These are phyloP conservation scores for Plasmodium reichenowi DNA, from an alignment of 169 alveolate species.

Conservation along the genomic window DNA sequence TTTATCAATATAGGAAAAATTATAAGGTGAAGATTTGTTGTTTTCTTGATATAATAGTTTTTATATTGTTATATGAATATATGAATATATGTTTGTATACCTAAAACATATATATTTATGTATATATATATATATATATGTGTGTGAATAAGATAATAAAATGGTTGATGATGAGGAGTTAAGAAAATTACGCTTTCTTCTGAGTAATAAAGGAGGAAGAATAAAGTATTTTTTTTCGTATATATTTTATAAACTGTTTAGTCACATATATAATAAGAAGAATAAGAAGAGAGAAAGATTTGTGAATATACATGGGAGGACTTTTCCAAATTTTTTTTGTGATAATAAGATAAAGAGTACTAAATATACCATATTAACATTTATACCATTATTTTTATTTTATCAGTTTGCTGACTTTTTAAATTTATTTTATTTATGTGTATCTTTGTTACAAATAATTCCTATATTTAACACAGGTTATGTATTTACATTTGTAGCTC, in stretches of 20 bases:
- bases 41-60: not conserved
- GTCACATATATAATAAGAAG: conserved; percentile 78
- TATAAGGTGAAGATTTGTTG: not conserved
- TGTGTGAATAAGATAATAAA: not conserved
- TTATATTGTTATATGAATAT: not conserved
- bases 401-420: conserved; percentile 94
- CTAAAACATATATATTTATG: not conserved
- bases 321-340: conserved; percentile 84
- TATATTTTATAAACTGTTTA: conserved; percentile 38
- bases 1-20: too few species aligned
- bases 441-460: conserved; percentile 93
- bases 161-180: conserved; percentile 73
- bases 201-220: conserved; percentile 51
- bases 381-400: conserved; percentile 93
- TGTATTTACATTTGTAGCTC: conserved; percentile 96
- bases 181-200: conserved; percentile 30
- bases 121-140: not conserved
- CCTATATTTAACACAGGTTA: conserved; percentile 95
- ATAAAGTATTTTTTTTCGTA: conserved; percentile 65
- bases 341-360: conserved; percentile 91
- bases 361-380: conserved; percentile 92
- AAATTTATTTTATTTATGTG: conserved; percentile 94
- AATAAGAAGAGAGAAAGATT: conserved; percentile 80
- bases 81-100: not conserved
- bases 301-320: conserved; percentile 84